These are phyloP conservation scores for Pythium inflatum DNA, from an alignment of 352 stramenopile genomes.

Conservation along the genomic window DNA sequence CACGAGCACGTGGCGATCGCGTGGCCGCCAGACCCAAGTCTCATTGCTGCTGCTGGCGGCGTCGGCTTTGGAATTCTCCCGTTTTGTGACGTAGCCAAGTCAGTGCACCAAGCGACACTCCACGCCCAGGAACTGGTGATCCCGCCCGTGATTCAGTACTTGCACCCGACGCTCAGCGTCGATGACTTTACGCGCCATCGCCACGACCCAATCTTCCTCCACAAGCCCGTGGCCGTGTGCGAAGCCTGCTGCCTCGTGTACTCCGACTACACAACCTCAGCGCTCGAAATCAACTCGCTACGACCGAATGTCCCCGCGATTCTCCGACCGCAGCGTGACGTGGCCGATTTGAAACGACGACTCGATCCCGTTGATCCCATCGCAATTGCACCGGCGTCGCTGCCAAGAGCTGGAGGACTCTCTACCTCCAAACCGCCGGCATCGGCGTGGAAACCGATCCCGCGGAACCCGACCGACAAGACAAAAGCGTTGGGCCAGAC, in stretches of 20 bases:
- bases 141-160: slow-evolving; percentile 91
- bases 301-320: slow-evolving; percentile 64
- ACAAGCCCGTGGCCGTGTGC: slow-evolving; percentile 92
- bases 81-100: slow-evolving; percentile 41
- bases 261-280: slow-evolving; percentile 81
- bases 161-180: slow-evolving; percentile 86
- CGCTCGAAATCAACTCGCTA: slow-evolving; percentile 75
- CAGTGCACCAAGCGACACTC: too few relatives aligned
- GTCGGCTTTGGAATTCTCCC: slow-evolving; percentile 93
- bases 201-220: slow-evolving; percentile 93
- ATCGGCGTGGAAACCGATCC: slow-evolving; percentile 65
- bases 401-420: too few relatives aligned
- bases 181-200: slow-evolving; percentile 90
- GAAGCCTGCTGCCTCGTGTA: slow-evolving; percentile 95
- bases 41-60: slow-evolving; percentile 89
- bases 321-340: slow-evolving; percentile 61
- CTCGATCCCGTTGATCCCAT: slow-evolving; percentile 51
- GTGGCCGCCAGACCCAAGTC: slow-evolving; percentile 88
- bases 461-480: neutral
- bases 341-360: slow-evolving; percentile 47
- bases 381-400: slow-evolving; percentile 2
- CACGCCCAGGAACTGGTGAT: slow-evolving; percentile 75
- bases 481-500: neutral
- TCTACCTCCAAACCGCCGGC: slow-evolving; percentile 52
- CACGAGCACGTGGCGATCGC: slow-evolving; percentile 58